Base-by-base conservation (phyloP, 2,329 filamentous ascomycete genomes). In the Claviceps cyperi region DNA sequence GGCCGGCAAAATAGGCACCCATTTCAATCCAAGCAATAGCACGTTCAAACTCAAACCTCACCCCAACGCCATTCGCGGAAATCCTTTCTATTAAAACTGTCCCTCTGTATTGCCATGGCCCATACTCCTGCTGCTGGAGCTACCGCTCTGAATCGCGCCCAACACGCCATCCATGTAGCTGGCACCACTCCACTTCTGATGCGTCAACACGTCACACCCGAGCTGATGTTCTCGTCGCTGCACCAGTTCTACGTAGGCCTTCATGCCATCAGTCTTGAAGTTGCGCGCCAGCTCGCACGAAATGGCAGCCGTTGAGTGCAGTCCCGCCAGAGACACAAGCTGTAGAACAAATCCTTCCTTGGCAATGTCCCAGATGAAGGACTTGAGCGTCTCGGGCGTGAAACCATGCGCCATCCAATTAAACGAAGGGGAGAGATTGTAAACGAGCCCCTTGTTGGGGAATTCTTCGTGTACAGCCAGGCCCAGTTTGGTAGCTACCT, bases 351-450 rank as follows among this genome's bases (percentile, higher is more conserved):
- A 91, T 53, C 91, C 91, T 59, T 96, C 85, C 63, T 83, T 81
- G 8, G 90, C 92, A 56, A 98, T 80, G 65, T 97, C 91, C 91
- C 91, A 97, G 59, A 98, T 86, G 66, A 98, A 98, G 5, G 80
- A 88, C 69, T 85, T 88, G 50, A 98, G 76, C 5, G 84, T 83
- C 53, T 80, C 81, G 55, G 89, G 81, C 3, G 78, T 83, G 69
- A 97, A 98, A 32, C 91, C 92, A 64, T 97, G 90, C 11, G 81
- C 81, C 80, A 94, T 92, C 92, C 92, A 98, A 74, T 98, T 97
- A 77, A 98, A 98, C 8, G 87, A 94, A 1, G 92, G 92, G 4
- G 84, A 90, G 1, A 98, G 77, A 70, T 98, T 98, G 72, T 98
- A 98, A 0, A 97, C 91, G 22, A 98, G 77, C 37, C 86, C 85